phyloP scores from a whole-genome alignment of 2,329 filamentous ascomycete species.

The Keithomyces neogunnii region DNA sequence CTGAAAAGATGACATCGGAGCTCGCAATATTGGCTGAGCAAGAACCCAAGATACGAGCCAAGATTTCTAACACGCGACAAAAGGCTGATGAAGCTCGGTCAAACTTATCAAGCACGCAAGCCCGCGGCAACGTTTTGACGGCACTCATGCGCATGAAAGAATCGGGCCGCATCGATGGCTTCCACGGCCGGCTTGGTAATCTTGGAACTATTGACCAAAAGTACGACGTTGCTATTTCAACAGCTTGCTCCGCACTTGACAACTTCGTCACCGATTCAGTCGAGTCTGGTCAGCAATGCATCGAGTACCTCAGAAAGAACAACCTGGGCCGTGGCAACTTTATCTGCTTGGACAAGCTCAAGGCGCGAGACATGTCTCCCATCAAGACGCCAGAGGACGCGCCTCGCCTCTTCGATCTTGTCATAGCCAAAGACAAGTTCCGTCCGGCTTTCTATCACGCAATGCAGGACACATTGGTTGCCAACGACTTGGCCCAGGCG shows the following conservation, averaged over 20 bases:
- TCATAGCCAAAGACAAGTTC: slow-evolving; percentile 82
- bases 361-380: slow-evolving; percentile 64
- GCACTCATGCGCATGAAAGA: slow-evolving; percentile 92
- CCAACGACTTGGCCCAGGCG: slow-evolving; percentile 85
- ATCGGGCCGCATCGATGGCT: slow-evolving; percentile 92
- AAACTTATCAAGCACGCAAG: slow-evolving; percentile 82
- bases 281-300: slow-evolving; percentile 94
- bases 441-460: slow-evolving; percentile 90
- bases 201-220: slow-evolving; percentile 87
- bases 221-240: slow-evolving; percentile 97
- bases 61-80: slow-evolving; percentile 82
- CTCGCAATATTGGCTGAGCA: slow-evolving; percentile 63
- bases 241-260: slow-evolving; percentile 82
- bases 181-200: slow-evolving; percentile 91
- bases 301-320: slow-evolving; percentile 94
- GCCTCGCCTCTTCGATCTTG: slow-evolving; percentile 84
- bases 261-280: slow-evolving; percentile 97
- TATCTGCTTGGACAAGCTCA: slow-evolving; percentile 85
- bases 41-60: slow-evolving; percentile 74
- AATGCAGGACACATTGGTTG: slow-evolving; percentile 90
- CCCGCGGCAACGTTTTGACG: slow-evolving; percentile 83
- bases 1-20: slow-evolving; percentile 61
- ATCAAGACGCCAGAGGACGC: slow-evolving; percentile 89
- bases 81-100: slow-evolving; percentile 94
- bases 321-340: slow-evolving; percentile 96